These are phyloP conservation scores for Hypoxylon intermedium DNA, from an alignment of 495 filamentous ascomycete genomes.

Conservation along the genomic window DNA sequence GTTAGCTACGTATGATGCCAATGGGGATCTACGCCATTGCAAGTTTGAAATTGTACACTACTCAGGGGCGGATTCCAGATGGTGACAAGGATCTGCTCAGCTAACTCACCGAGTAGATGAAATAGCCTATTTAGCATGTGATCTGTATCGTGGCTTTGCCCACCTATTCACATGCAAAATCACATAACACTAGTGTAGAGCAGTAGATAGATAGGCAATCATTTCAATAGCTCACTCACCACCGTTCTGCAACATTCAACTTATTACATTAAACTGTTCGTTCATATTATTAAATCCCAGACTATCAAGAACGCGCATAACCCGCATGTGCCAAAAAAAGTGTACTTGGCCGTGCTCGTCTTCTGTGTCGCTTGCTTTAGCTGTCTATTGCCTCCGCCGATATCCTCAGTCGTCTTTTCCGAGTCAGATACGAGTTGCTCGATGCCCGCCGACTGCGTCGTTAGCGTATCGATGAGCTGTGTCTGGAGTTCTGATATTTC, in stretches of 20 bases:
- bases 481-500: constrained; percentile 94
- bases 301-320: constrained; percentile 82
- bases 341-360: constrained; percentile 81
- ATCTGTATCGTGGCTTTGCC: not conserved
- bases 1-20: not conserved
- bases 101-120: not conserved
- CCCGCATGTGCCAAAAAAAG: constrained; percentile 86
- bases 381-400: constrained; percentile 88
- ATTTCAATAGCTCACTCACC: no score
- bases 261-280: not conserved
- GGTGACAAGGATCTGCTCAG: not conserved
- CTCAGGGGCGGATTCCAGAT: no score
- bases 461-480: constrained; percentile 82
- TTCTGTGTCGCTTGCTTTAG: constrained; percentile 83
- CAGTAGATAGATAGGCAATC: no score
- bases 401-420: constrained; percentile 78
- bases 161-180: constrained; percentile 29
- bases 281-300: constrained; percentile 91
- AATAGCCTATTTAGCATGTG: not conserved
- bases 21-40: not conserved
- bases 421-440: constrained; percentile 88
- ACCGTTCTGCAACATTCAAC: not conserved
- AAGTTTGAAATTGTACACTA: no score
- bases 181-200: no score
- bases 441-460: constrained; percentile 84